A percentile compares a stretch with the other conserved stretches of the same genome.
These are phyloP conservation scores for Ascochyta pisi DNA, from an alignment of 2,329 filamentous ascomycete genomes.

Conservation along the genomic window DNA sequence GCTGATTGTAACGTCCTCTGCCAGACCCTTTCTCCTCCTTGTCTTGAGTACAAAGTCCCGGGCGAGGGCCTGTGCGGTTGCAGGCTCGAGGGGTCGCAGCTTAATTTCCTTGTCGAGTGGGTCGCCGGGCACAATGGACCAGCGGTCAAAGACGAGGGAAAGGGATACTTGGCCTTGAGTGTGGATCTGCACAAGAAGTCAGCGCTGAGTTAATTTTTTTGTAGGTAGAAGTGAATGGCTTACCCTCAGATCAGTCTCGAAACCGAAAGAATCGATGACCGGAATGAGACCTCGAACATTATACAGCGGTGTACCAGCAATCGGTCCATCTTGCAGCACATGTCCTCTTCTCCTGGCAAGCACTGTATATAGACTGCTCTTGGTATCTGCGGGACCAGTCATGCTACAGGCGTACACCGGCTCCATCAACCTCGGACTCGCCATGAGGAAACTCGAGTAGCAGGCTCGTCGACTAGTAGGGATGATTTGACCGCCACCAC, in stretches of 20 bases:
- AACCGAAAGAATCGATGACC: conserved; percentile 96
- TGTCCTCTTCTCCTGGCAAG: conserved; percentile 88
- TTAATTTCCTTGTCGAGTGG: conserved; percentile 88
- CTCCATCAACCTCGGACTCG: conserved; percentile 94
- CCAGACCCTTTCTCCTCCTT: conserved; percentile 86
- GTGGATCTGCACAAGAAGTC: conserved; percentile 67
- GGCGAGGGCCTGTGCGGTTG: conserved; percentile 85
- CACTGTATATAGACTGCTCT: conserved; percentile 89
- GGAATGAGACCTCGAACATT: conserved; percentile 89
- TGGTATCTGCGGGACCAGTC: conserved; percentile 88
- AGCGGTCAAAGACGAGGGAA: conserved; percentile 91
- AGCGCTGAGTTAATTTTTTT: not conserved
- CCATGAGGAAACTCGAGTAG: conserved; percentile 97
- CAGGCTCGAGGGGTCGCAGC: conserved; percentile 83
- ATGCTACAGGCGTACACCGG: conserved; percentile 92
- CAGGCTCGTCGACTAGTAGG: conserved; percentile 90
- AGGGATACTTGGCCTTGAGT: conserved; percentile 92
- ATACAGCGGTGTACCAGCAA: conserved; percentile 93
- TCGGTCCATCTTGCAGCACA: conserved; percentile 90
- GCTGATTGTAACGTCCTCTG: conserved; percentile 93
- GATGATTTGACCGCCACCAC: conserved; percentile 96
- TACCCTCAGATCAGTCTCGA: conserved; percentile 88
- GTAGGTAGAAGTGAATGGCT: conserved; percentile 11
- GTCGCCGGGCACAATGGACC: conserved; percentile 95
- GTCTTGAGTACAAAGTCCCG: conserved; percentile 98